Evolutionary conservation across 2,329 filamentous ascomycete genomes (phyloP).

Genomic region (Bipolaris oryzae): DNA sequence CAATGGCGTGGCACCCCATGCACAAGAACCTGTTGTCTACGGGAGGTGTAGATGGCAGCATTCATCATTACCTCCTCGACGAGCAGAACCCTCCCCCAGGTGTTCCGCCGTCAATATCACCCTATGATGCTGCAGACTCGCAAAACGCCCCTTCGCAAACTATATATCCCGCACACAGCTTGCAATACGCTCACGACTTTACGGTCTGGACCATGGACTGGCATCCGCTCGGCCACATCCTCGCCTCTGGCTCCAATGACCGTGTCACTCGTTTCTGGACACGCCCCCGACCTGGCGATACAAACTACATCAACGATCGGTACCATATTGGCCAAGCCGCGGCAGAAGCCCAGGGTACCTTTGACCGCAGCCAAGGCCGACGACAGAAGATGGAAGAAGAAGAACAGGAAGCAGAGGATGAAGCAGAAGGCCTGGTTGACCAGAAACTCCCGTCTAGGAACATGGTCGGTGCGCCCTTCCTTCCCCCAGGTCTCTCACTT

Average conservation of each 20-base stretch:
- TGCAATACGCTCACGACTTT: slow-evolving; percentile 89
- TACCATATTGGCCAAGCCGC: slow-evolving; percentile 95
- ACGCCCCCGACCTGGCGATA: slow-evolving; percentile 83
- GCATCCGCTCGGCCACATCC: slow-evolving; percentile 94
- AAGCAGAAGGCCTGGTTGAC: slow-evolving; percentile 89
- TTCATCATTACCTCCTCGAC: slow-evolving; percentile 94
- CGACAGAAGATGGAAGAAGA: slow-evolving; percentile 88
- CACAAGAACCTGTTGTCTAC: slow-evolving; percentile 89
- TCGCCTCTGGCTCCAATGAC: slow-evolving; percentile 95
- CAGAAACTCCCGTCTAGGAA: slow-evolving; percentile 77
- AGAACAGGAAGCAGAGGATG: slow-evolving; percentile 90
- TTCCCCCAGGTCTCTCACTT: slow-evolving; percentile 64
- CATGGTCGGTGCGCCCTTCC: slow-evolving; percentile 57
- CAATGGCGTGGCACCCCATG: slow-evolving; percentile 90
- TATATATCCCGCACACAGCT: slow-evolving; percentile 87
- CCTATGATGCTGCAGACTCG: slow-evolving; percentile 84
- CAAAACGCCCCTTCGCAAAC: slow-evolving; percentile 80
- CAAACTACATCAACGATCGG: slow-evolving; percentile 82
- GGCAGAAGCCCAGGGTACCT: slow-evolving; percentile 93
- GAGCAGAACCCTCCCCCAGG: slow-evolving; percentile 86
- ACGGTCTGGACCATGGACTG: slow-evolving; percentile 98
- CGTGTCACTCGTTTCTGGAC: slow-evolving; percentile 98
- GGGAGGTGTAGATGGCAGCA: slow-evolving; percentile 84
- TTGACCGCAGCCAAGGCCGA: slow-evolving; percentile 78
- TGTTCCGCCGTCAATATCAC: slow-evolving; percentile 72